Percentiles rank a stretch among this genome's conserved stretches.
These are phyloP conservation scores for Calocybe gambosa DNA, from an alignment of 1,284 basidiomycete genomes.

Conservation along the genomic window DNA sequence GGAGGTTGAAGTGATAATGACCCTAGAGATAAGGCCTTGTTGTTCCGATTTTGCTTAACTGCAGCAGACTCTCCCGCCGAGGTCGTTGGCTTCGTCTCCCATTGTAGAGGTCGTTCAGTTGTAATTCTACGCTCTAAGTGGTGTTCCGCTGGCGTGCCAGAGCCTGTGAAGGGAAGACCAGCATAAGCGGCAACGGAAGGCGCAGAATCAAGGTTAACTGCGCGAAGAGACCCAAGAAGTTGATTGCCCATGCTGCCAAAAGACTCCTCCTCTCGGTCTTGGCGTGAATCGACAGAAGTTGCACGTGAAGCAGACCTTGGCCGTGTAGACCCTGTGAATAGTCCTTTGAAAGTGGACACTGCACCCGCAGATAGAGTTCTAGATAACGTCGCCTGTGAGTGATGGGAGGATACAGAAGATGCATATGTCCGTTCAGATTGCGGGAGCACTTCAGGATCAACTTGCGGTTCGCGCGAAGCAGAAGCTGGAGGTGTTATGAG, in stretches of 20 bases:
- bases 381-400: slow-evolving; percentile 32
- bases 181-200: slow-evolving; percentile 12
- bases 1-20: slow-evolving; percentile 57
- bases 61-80: slow-evolving; percentile 9
- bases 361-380: slow-evolving; percentile 27
- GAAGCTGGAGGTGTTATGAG: slow-evolving; percentile 32
- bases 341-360: slow-evolving; percentile 49
- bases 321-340: slow-evolving; percentile 46
- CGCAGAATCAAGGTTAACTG: slow-evolving; percentile 26
- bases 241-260: slow-evolving; percentile 50
- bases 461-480: slow-evolving; percentile 15
- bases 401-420: slow-evolving; percentile 39
- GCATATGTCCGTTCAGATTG: slow-evolving; percentile 27
- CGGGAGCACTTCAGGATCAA: slow-evolving; percentile 17
- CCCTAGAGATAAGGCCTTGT: slow-evolving; percentile 30
- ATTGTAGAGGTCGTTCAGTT: slow-evolving; percentile 33
- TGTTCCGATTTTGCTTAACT: slow-evolving; percentile 19
- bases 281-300: slow-evolving; percentile 41
- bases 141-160: slow-evolving; percentile 19
- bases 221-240: slow-evolving; percentile 46
- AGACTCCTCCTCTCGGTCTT: slow-evolving; percentile 36
- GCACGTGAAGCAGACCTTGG: slow-evolving; percentile 54
- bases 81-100: slow-evolving; percentile 19
- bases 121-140: slow-evolving; percentile 51
- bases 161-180: slow-evolving; percentile 23